These are phyloP conservation scores for Magnaporthales sp. DNA, from an alignment of 2,329 filamentous ascomycete species.

Conservation along the genomic window DNA sequence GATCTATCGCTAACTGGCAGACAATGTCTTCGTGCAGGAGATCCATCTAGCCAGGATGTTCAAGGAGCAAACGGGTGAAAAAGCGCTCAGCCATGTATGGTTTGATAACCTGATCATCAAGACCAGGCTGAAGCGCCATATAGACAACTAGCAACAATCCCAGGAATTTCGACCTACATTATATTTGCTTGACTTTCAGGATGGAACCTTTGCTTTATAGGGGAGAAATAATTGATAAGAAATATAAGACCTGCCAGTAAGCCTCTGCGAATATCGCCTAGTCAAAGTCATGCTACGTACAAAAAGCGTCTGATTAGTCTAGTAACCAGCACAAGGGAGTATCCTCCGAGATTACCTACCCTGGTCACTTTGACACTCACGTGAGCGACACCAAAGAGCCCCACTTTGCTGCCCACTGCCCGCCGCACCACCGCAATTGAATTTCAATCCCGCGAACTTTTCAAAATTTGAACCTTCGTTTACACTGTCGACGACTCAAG, in stretches of 20 bases:
- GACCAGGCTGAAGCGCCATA: background rate
- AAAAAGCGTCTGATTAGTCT: too few relatives aligned
- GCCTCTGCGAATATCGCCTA: background rate
- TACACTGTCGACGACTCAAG: background rate
- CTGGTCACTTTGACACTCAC: too few relatives aligned
- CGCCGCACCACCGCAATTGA: background rate
- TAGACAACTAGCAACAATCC: background rate
- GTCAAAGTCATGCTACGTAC: background rate
- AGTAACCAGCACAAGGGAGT: too few relatives aligned
- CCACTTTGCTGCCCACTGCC: background rate
- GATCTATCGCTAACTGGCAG: background rate
- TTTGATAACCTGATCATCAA: background rate
- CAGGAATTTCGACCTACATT: background rate
- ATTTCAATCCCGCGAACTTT: slow-evolving; percentile 1
- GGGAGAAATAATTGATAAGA: background rate
- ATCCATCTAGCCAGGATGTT: background rate
- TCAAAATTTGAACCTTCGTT: background rate
- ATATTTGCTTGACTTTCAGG: background rate
- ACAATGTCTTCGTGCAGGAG: background rate
- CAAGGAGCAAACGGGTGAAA: background rate
- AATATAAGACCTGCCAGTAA: background rate
- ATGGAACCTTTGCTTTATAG: background rate
- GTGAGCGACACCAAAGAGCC: background rate
- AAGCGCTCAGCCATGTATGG: background rate
- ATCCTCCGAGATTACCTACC: too few relatives aligned